These are phyloP conservation scores for Candida sonorensis DNA, from an alignment of 805 yeast species.

Conservation along the genomic window DNA sequence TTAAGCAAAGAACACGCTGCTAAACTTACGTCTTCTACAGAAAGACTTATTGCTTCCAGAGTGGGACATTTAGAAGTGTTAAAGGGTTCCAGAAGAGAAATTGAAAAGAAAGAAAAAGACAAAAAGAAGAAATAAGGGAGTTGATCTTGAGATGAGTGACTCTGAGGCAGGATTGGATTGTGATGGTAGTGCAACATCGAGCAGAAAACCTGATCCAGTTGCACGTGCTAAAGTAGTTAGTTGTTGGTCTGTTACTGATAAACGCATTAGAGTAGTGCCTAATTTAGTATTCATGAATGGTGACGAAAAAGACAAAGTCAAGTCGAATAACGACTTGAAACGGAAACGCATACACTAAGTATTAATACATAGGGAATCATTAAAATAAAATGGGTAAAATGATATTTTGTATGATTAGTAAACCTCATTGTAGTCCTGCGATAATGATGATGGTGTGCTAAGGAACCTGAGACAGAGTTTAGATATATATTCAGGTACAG, in stretches of 20 bases:
- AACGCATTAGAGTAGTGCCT: slow-evolving; percentile 14
- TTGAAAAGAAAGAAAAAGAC: slow-evolving; percentile 55
- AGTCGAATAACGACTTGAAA: too few species aligned
- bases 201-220: neutral
- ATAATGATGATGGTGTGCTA: too few species aligned
- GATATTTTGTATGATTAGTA: too few species aligned
- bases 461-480: too few species aligned
- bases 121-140: slow-evolving; percentile 14
- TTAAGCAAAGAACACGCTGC: slow-evolving; percentile 52
- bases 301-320: slow-evolving; percentile 14
- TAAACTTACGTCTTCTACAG: slow-evolving; percentile 58
- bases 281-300: slow-evolving; percentile 12
- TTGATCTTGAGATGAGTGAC: too few species aligned
- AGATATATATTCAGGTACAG: too few species aligned
- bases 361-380: too few species aligned
- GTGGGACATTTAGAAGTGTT: slow-evolving; percentile 92
- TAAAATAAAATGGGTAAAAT: too few species aligned
- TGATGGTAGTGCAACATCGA: too few species aligned
- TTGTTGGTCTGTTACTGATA: slow-evolving; percentile 20
- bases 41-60: slow-evolving; percentile 76
- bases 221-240: neutral
- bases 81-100: slow-evolving; percentile 82
- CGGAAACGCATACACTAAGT: too few species aligned
- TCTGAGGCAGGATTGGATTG: too few species aligned
- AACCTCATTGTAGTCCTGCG: too few species aligned